Conservation (phyloP, 2,329 filamentous ascomycete species). For the Cercospora canescens region DNA sequence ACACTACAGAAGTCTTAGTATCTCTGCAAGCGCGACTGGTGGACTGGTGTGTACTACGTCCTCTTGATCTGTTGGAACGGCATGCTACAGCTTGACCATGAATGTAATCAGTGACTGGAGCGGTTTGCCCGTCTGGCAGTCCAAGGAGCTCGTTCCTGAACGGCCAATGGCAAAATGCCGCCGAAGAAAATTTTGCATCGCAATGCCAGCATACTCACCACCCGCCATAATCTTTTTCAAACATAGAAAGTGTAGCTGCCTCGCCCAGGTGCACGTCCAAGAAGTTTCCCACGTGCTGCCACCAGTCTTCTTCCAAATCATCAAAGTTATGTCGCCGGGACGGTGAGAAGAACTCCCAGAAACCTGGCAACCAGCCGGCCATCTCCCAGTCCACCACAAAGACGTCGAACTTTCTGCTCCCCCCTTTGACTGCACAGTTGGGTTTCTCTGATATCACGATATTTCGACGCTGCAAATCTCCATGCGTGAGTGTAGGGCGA, state of each 20-base stretch:
- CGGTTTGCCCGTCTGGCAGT: no score
- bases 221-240: not conserved
- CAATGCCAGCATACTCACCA: no score
- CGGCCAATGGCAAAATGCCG: no score
- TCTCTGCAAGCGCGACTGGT: no score
- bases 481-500: slow-evolving; percentile 3
- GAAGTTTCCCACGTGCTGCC: not conserved
- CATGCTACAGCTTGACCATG: no score
- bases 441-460: not conserved
- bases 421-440: not conserved
- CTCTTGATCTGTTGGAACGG: no score
- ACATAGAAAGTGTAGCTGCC: not conserved
- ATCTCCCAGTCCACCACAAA: slow-evolving; percentile 14
- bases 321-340: not conserved
- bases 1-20: no score
- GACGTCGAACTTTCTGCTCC: not conserved
- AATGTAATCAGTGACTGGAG: no score
- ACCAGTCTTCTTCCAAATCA: not conserved
- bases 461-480: slow-evolving; percentile 9
- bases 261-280: not conserved
- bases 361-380: slow-evolving; percentile 9
- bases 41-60: no score
- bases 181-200: no score
- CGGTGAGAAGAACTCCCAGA: slow-evolving; percentile 12
- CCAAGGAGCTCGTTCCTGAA: no score